These are phyloP conservation scores for Sphagnurus paluster DNA, from an alignment of 1,284 basidiomycete genomes.

Conservation along the genomic window DNA sequence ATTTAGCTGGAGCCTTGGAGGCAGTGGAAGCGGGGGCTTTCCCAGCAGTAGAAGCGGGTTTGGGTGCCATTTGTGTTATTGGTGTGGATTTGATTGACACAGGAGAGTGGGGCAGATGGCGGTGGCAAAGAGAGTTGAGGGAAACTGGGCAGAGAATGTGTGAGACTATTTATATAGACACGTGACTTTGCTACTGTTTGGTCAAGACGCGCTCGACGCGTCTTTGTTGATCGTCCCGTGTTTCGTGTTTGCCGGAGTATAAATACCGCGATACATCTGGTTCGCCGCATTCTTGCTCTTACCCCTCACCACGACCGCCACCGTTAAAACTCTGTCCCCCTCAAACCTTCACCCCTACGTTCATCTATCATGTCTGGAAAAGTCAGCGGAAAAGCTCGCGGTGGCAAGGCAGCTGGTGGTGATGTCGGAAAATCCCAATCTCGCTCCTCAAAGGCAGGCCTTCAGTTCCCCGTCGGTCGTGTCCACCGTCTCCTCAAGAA, in stretches of 20 bases:
- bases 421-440: slow-evolving; percentile 54
- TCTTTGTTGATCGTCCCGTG: slow-evolving; percentile 34
- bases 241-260: slow-evolving; percentile 11
- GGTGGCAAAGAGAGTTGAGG: slow-evolving; percentile 12
- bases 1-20: slow-evolving; percentile 77
- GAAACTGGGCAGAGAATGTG: slow-evolving; percentile 15
- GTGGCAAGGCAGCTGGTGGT: slow-evolving; percentile 48
- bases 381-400: slow-evolving; percentile 47
- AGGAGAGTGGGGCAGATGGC: slow-evolving; percentile 2
- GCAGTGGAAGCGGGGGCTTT: slow-evolving; percentile 81
- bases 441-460: slow-evolving; percentile 80
- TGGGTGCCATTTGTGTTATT: slow-evolving; percentile 45
- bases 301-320: slow-evolving; percentile 7
- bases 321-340: slow-evolving; percentile 18
- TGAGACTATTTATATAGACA: slow-evolving; percentile 40
- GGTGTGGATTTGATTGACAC: too few species aligned
- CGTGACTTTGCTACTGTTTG: slow-evolving; percentile 46
- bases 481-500: slow-evolving; percentile 86
- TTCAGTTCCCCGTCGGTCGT: slow-evolving; percentile 90
- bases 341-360: slow-evolving; percentile 13
- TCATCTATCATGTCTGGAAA: slow-evolving; percentile 50
- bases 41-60: slow-evolving; percentile 76
- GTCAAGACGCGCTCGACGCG: slow-evolving; percentile 37
- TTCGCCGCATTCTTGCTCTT: not conserved
- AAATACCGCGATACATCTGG: slow-evolving; percentile 12